Base-by-base conservation (phyloP, 345 rosid genomes). In the Linum tenue region DNA sequence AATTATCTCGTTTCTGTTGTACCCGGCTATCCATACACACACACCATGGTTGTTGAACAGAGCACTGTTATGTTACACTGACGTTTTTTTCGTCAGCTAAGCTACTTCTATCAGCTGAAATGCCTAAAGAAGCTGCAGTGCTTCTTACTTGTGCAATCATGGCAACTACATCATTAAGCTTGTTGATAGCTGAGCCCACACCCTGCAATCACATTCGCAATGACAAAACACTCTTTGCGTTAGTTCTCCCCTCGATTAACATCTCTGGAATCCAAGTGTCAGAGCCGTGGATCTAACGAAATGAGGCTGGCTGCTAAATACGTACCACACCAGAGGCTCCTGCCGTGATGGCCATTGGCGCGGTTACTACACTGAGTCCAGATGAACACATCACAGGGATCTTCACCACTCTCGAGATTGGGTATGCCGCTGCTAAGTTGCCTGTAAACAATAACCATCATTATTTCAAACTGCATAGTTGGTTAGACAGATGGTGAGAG, bases 291-390 rank as follows among this genome's bases (percentile, higher is more conserved):
- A 22, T 22, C 31, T 22, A 22, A 22, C 31, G 31, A 22, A 22
- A 22, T 22, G 31, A 22, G 31, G 31, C 31, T 22, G 31, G 31
- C 31, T 22, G 31, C 31, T 22, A 22, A 51, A 39, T 58, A 57
- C 84, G 16, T 76, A 85, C 90, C 87, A 85, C 90, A 39, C 87
- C 87, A 1, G 85, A 75, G 14, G 87, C 90, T 40, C 87, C 87
- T 0, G 85, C 85, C 12, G 85, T 66, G 61, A 85, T 81, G 37
- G 90, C 90, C 90, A 85, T 70, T n/a, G 90, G 90, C 15, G 87
- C 85, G 0, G 90, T 85, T 41, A 83, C 90, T 3, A 82, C 76
- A 69, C 84, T 81, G 7, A 85, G 81, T 59, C 90, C 87, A 4
- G 90, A 85, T 12, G 90, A 75, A 59, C 90, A 85, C 81, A 83